phyloP scores from a whole-genome alignment of 2,329 filamentous ascomycete genomes.

The Parastagonospora avenae region DNA sequence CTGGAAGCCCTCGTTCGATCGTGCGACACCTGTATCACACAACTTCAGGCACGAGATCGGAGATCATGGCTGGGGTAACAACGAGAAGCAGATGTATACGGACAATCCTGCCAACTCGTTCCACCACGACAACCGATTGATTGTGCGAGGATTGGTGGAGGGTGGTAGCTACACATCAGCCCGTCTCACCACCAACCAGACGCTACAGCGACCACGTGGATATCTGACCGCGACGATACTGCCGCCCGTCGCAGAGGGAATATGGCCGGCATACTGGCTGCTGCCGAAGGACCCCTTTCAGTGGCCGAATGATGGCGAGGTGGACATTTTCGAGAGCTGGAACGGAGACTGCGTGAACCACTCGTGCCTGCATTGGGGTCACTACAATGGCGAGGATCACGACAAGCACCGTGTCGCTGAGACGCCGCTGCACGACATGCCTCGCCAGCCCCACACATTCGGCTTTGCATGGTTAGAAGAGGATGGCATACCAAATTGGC shows the following conservation, averaged over 20 bases:
- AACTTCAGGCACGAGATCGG: slow-evolving; percentile 63
- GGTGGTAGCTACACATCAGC: slow-evolving; percentile 58
- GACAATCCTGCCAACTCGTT: slow-evolving; percentile 58
- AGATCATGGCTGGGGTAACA: slow-evolving; percentile 66
- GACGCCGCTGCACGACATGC: slow-evolving; percentile 58
- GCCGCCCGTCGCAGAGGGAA: slow-evolving; percentile 60
- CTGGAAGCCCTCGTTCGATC: slow-evolving; percentile 60
- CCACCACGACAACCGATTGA: slow-evolving; percentile 57
- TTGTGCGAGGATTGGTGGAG: slow-evolving; percentile 58
- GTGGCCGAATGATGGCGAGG: slow-evolving; percentile 65
- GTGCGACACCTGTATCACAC: slow-evolving; percentile 52
- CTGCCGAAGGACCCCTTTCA: slow-evolving; percentile 62
- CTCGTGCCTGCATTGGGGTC: slow-evolving; percentile 65
- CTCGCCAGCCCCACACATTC: slow-evolving; percentile 54
- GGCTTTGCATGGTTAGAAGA: slow-evolving; percentile 63
- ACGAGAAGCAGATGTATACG: slow-evolving; percentile 65
- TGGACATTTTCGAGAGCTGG: slow-evolving; percentile 68
- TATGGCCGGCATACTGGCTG: slow-evolving; percentile 69
- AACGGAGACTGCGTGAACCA: slow-evolving; percentile 63
- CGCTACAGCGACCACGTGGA: slow-evolving; percentile 57
- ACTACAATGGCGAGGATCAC: slow-evolving; percentile 58
- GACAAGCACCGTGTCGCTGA: slow-evolving; percentile 63
- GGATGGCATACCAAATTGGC: slow-evolving; percentile 48
- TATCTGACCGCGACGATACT: slow-evolving; percentile 59
- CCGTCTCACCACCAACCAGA: slow-evolving; percentile 59